Conservation (phyloP, 1,284 basidiomycete species). For the Microbotryum silenes-acaulis region DNA sequence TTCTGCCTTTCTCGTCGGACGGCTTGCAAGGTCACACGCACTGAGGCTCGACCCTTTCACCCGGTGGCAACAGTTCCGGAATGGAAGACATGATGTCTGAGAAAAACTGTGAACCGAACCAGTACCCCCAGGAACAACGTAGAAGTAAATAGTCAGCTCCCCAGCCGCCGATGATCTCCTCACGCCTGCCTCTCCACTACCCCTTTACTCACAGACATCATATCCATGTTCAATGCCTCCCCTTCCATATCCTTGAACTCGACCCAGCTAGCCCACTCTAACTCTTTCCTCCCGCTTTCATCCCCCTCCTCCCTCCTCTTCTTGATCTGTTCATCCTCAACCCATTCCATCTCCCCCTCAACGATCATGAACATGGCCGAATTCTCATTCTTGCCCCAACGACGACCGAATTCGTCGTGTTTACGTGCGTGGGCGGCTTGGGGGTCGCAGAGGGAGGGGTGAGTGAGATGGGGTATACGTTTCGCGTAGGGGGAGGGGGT, state of each 20-base stretch:
- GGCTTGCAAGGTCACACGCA: not conserved
- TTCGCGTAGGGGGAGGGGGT: slow-evolving; percentile 1
- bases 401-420: not conserved
- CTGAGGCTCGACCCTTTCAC: not conserved
- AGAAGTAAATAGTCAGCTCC: not conserved
- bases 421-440: not conserved
- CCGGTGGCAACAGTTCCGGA: slow-evolving; percentile 4
- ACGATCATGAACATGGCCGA: slow-evolving; percentile 1
- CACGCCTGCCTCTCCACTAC: too few relatives aligned
- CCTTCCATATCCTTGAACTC: not conserved
- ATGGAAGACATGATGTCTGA: slow-evolving; percentile 7
- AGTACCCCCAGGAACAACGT: not conserved
- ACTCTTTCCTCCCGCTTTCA: not conserved
- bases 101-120: not conserved
- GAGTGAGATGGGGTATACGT: slow-evolving; percentile 2
- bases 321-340: slow-evolving; percentile 1
- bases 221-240: not conserved
- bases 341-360: not conserved
- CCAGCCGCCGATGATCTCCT: too few relatives aligned
- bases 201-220: not conserved
- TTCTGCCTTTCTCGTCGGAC: too few relatives aligned
- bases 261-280: slow-evolving; percentile 7
- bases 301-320: not conserved
- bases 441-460: slow-evolving; percentile 3
- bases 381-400: slow-evolving; percentile 2